A percentile compares a stretch with the other conserved stretches of the same genome.
Conservation (phyloP, 140 eudicot species). For the Senecio squalidus region DNA sequence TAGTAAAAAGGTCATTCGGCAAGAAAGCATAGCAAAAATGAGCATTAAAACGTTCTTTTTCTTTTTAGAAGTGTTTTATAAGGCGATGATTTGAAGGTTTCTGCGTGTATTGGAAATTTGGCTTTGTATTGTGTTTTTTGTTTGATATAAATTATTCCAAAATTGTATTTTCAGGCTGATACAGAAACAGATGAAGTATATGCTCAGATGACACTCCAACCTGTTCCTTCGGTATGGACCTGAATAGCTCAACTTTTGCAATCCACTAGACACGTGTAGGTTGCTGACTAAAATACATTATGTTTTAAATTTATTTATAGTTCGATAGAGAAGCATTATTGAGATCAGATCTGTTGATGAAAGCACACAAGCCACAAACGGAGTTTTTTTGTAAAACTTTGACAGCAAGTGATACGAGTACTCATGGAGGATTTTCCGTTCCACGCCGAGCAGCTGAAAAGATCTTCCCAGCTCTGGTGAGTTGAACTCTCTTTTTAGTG, state of each 20-base stretch:
- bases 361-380: slow-evolving; percentile 82
- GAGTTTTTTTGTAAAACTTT: slow-evolving; percentile 89
- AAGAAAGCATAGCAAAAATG: too few relatives aligned
- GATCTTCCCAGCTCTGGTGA: slow-evolving; percentile 84
- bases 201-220: slow-evolving; percentile 98
- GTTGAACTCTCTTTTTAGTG: slow-evolving; percentile 5
- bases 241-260: background rate
- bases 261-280: background rate
- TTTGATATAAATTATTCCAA: background rate
- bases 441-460: slow-evolving; percentile 99
- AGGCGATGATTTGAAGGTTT: background rate
- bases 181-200: slow-evolving; percentile 98
- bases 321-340: slow-evolving; percentile 87
- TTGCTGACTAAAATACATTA: slow-evolving; percentile 1
- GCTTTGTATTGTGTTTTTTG: slow-evolving; percentile 2
- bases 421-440: slow-evolving; percentile 98
- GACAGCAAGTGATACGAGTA: slow-evolving; percentile 99
- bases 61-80: background rate
- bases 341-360: slow-evolving; percentile 79
- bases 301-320: slow-evolving; percentile 33
- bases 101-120: background rate
- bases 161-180: slow-evolving; percentile 73
- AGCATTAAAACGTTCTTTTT: background rate
- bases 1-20: too few relatives aligned
- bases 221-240: slow-evolving; percentile 73